Evolutionary conservation across 176 grass and related monocot species (phyloP).

Genomic region (Rhynchospora breviuscula): DNA sequence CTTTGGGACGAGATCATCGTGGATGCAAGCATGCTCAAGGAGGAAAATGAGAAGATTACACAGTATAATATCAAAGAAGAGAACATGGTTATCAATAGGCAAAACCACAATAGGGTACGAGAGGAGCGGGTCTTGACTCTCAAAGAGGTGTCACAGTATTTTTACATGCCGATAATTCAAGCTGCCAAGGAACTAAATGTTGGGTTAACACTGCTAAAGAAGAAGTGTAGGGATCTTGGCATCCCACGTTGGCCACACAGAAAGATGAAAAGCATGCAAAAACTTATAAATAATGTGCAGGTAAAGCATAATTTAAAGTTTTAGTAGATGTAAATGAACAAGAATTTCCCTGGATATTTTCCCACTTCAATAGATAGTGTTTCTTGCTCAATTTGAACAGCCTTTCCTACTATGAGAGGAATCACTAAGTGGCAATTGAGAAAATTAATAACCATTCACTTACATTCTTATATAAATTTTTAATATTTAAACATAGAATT

Average conservation of each 20-base stretch:
- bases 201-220: slow-evolving; percentile 17
- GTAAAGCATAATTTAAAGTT: not conserved
- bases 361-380: not conserved
- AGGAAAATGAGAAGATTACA: not conserved
- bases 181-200: slow-evolving; percentile 26
- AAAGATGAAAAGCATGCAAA: slow-evolving; percentile 21
- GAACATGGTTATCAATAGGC: not conserved
- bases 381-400: not conserved
- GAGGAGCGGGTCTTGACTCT: not conserved
- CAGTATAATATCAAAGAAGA: not conserved
- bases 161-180: slow-evolving; percentile 25
- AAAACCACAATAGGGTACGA: not conserved
- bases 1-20: not conserved
- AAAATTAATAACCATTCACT: too few relatives aligned
- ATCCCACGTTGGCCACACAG: slow-evolving; percentile 15
- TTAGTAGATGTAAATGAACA: not conserved
- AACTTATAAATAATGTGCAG: slow-evolving; percentile 14
- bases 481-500: not conserved
- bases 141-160: slow-evolving; percentile 20
- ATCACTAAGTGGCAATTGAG: too few relatives aligned
- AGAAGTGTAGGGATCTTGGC: slow-evolving; percentile 18
- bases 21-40: not conserved
- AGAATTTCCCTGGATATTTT: not conserved
- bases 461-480: too few relatives aligned
- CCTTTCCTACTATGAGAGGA: not conserved